phyloP scores from a whole-genome alignment of 352 stramenopile genomes.

The Phytophthora parvispora region DNA sequence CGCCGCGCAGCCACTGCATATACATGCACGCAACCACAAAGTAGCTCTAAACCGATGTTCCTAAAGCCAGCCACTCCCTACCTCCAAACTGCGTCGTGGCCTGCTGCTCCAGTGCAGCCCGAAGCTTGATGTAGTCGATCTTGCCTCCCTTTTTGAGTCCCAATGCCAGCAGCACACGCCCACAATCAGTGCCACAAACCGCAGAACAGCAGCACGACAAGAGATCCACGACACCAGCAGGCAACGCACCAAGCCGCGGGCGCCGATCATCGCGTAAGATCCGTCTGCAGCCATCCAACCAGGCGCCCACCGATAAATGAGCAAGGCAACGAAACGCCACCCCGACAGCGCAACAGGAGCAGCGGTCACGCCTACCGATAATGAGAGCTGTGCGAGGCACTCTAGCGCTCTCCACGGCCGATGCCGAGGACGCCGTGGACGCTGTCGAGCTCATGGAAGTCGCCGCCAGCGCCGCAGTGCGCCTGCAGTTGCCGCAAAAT shows the following conservation, averaged over 20 bases:
- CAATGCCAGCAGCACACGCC: not conserved
- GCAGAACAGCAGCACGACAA: not conserved
- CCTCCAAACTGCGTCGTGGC: constrained; percentile 59
- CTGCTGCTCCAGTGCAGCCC: constrained; percentile 62
- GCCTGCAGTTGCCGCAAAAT: not conserved
- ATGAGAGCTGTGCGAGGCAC: constrained; percentile 62
- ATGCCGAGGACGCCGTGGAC: constrained; percentile 22
- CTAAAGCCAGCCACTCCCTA: constrained; percentile 16
- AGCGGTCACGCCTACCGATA: constrained; percentile 50
- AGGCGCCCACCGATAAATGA: not conserved
- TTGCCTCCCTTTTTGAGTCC: constrained; percentile 49
- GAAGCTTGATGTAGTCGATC: constrained; percentile 82
- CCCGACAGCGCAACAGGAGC: not conserved
- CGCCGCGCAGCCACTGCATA: constrained; percentile 5
- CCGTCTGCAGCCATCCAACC: constrained; percentile 53
- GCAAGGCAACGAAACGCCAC: constrained; percentile 11
- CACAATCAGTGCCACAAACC: constrained; percentile 3
- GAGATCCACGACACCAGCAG: not conserved
- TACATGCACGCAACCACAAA: constrained; percentile 10
- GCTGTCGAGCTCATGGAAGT: constrained; percentile 16
- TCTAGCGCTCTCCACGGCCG: constrained; percentile 12
- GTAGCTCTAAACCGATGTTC: not conserved
- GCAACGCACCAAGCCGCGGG: constrained; percentile 47
- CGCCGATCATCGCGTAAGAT: constrained; percentile 76
- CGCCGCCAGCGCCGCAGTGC: not conserved